Evolutionary conservation across 106 monocot genomes (phyloP), one percentile per base, ranked within the genome.

Genomic region (Platanthera guangdongensis): DNA sequence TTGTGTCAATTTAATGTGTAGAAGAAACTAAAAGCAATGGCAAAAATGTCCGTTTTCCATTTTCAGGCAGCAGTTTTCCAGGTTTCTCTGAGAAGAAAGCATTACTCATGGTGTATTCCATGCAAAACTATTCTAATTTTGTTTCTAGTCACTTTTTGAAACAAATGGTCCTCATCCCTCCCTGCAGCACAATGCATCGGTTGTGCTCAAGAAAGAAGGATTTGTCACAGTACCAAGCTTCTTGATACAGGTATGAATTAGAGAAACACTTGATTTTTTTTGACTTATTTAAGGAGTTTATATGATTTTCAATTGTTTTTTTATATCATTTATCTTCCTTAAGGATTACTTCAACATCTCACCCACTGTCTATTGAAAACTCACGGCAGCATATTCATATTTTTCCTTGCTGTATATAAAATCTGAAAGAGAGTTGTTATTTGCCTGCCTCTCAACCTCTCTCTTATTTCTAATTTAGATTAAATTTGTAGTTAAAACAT

Each of bases 221-320:
- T 95, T 92, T 79, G 72, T 85, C 18, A 95, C 95, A 30, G 78
- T 92, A 52, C 92, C 95, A 54, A 84, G 76, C 73, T 92, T 92
- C 72, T 72, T 95, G 57, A 79, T 95, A 51, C 73, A 92, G 88
- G 94, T 95, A 48, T 67, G 46, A 2, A 51, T 2, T 9, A 72
- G 72, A 50, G 8, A 51, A 72, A 51, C 46, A 51, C 8, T 71
- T 72, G 50, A 21, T 39, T 65, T 65, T 30, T 32, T 65, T 19
- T 32, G 32, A 18, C 2, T 60, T 60, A 60, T 13, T 6, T 21
- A 60, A 60, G 59, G 18, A 60, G 6, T 65, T 65, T 65, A 11
- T 32, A 11, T 32, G 65, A 3, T 65, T 65, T 65, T 65, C 65
- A 65, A 12, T 1, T 21, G 21, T 60, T 60, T 60, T 8, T 60